Base-by-base conservation (phyloP, 2,329 filamentous ascomycete genomes). In the Colletotrichum scovillei region DNA sequence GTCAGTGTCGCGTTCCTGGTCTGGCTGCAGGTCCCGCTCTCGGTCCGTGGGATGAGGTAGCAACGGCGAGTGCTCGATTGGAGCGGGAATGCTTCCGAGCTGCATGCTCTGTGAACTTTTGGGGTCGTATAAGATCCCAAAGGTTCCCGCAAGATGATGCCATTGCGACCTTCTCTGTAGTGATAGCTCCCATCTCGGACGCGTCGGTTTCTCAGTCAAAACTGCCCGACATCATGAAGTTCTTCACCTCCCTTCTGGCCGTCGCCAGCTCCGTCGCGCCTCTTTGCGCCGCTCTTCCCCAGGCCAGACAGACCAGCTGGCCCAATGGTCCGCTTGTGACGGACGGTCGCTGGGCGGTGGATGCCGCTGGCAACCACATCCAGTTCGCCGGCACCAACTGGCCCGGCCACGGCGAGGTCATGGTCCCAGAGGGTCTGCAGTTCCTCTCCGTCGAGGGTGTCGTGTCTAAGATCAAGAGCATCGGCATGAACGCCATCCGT, bases 361-460 rank as follows among this genome's bases (percentile, higher is more conserved):
- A 87, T 72, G 79, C 83, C 1, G 80, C 81, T 0, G 84, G 84
- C 49, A 78, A 83, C 2, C 83, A 82, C 42, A 80, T 90, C 42
- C 86, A 83, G 7, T 86, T 88, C 68, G 89, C 87, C 4, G 90
- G 90, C 0, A 85, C 86, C 14, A 92, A 92, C 76, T 92, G 90
- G 90, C 89, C 90, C 0, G 90, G 89, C 0, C 86, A 88, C 19
- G 86, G 85, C 57, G 89, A 91, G 57, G 85, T 88, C n/a, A 92
- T 92, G 90, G 84, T 92, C 0, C 90, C 90, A 0, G 90, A 92
- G 75, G 91, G 91, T 4, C 84, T 92, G 2, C 89, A 91, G 78
- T 91, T 91, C 79, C 86, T 87, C 46, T 91, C 90, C 0, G 84
- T 92, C 60, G 81, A 84, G 49, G 81, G 80, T 8, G 88, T 92